Evolutionary conservation across 2,329 filamentous ascomycete genomes (phyloP).

Genomic region (Aureobasidium zeae): DNA sequence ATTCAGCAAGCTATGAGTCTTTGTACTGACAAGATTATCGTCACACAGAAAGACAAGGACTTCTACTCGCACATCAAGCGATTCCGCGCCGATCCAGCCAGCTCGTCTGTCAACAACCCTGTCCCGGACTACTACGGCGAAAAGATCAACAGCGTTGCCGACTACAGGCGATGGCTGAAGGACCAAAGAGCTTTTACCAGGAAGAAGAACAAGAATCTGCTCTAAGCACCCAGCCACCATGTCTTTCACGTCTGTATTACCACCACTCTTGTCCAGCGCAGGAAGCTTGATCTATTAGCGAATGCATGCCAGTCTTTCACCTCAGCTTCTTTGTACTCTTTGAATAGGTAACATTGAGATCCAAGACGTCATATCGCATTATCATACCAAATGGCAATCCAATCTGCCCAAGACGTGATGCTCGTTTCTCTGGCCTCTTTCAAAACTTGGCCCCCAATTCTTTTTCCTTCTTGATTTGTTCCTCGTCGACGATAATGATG

Average conservation of each 20-base stretch:
- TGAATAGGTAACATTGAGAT: not conserved
- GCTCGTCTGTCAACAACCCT: conserved; percentile 82
- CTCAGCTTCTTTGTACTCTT: not conserved
- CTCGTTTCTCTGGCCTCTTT: not conserved
- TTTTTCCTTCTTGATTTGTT: conserved; percentile 39
- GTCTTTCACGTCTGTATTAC: conserved; percentile 4
- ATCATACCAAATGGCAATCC: not conserved
- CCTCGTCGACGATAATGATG: conserved; percentile 43
- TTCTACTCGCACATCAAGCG: conserved; percentile 89
- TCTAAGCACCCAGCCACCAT: conserved; percentile 32
- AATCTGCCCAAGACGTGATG: not conserved
- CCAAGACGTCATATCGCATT: too few species aligned
- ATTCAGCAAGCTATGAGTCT: too few species aligned
- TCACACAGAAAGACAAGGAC: conserved; percentile 73
- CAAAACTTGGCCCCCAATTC: conserved; percentile 30
- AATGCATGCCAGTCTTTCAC: not conserved
- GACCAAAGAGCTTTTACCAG: conserved; percentile 90
- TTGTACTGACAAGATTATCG: not conserved
- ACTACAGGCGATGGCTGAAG: conserved; percentile 92
- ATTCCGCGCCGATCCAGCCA: conserved; percentile 82
- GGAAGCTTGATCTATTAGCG: conserved; percentile 10
- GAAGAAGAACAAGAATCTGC: conserved; percentile 65
- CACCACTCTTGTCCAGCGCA: conserved; percentile 7
- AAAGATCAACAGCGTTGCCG: conserved; percentile 87
- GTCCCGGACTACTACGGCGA: conserved; percentile 98